Conservation (phyloP, 2,329 filamentous ascomycete species). For the Trematosphaeria pertusa region DNA sequence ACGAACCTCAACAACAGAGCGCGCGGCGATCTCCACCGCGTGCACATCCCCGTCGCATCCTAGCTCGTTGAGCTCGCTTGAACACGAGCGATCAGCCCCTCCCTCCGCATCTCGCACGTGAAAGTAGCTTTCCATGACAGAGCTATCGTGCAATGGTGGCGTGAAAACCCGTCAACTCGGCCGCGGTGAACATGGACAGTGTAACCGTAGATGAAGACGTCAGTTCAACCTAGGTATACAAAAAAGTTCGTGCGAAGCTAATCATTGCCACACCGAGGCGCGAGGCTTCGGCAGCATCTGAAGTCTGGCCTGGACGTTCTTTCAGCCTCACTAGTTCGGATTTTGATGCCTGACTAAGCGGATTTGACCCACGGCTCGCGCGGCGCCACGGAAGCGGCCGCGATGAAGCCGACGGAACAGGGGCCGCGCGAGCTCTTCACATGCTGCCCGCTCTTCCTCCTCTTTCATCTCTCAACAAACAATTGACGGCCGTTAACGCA, state of each 20-base stretch:
- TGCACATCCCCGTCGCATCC: no score
- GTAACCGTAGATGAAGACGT: no score
- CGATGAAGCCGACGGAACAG: not conserved
- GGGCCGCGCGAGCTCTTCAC: slow-evolving; percentile 1
- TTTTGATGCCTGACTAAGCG: not conserved
- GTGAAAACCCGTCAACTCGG: slow-evolving; percentile 3
- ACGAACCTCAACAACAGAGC: no score
- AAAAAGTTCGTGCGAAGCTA: not conserved
- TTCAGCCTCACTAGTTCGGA: not conserved
- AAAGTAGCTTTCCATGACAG: slow-evolving; percentile 4
- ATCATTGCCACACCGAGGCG: slow-evolving; percentile 20
- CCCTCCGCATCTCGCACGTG: slow-evolving; percentile 10
- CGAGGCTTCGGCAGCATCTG: slow-evolving; percentile 16
- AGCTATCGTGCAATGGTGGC: not conserved
- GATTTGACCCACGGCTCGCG: not conserved
- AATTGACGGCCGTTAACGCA: not conserved
- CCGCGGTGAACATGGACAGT: no score
- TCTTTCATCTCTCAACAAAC: slow-evolving; percentile 3
- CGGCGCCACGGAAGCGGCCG: not conserved
- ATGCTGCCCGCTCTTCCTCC: not conserved
- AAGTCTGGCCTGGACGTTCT: not conserved
- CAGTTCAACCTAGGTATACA: no score
- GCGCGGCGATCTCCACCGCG: no score
- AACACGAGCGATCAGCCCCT: slow-evolving; percentile 10
- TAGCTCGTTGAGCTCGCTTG: slow-evolving; percentile 21